phyloP scores from a whole-genome alignment of 192 early-diverging fungal genomes.

The Entomortierella chlamydospora region DNA sequence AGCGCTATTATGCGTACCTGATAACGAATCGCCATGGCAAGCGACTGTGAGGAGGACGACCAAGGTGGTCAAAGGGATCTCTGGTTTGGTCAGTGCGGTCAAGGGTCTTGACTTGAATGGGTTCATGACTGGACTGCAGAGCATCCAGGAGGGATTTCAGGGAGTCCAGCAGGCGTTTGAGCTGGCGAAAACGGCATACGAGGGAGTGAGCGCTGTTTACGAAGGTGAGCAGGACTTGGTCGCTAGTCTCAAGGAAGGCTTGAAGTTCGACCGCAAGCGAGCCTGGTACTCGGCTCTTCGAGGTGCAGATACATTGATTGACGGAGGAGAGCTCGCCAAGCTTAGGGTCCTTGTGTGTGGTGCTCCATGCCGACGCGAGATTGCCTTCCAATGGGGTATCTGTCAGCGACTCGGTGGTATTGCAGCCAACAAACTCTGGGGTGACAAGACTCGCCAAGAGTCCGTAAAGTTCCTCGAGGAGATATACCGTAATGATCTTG shows the following conservation, averaged over 20 bases:
- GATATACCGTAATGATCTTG: conserved; percentile 3
- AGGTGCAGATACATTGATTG: conserved; percentile 1
- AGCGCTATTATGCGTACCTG: conserved; percentile 1
- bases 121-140: not conserved
- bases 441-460: not conserved
- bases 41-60: not conserved
- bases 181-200: not conserved
- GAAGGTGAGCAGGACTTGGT: not conserved
- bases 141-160: not conserved
- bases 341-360: not conserved
- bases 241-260: not conserved
- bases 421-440: not conserved
- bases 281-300: conserved; percentile 4
- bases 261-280: not conserved
- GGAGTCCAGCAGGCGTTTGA: not conserved
- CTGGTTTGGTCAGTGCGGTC: not conserved
- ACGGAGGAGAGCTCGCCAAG: not conserved
- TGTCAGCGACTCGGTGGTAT: not conserved
- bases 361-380: conserved; percentile 2
- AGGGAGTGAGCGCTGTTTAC: not conserved
- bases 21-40: conserved; percentile 2
- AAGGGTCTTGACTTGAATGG: not conserved
- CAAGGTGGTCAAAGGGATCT: not conserved
- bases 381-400: not conserved
- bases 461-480: not conserved